phyloP scores from a whole-genome alignment of 345 rosid genomes.

The Eucalyptus curtisii region DNA sequence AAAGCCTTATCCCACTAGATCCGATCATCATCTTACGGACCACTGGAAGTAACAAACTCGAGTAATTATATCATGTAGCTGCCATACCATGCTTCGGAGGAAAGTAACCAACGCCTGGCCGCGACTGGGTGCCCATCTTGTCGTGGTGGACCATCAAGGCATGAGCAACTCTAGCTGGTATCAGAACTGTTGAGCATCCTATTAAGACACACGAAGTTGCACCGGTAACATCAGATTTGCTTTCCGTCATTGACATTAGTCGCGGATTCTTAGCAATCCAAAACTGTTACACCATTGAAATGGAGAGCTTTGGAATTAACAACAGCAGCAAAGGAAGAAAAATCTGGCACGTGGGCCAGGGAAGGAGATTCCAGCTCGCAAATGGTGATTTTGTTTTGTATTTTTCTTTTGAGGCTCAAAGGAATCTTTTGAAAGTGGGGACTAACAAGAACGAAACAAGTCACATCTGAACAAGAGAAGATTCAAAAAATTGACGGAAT shows the following conservation, averaged over 20 bases:
- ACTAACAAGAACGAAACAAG: background rate
- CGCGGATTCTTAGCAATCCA: background rate
- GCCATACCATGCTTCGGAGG: background rate
- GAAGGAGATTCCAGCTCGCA: background rate
- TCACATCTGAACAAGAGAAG: background rate
- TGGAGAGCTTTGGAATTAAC: background rate
- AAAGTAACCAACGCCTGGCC: constrained; percentile 1
- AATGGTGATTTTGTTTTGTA: background rate
- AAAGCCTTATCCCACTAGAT: background rate
- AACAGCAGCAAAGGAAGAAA: background rate
- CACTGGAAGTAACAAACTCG: background rate
- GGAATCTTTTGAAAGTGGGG: background rate
- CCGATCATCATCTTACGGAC: background rate
- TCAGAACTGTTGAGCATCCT: constrained; percentile 71
- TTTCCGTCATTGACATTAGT: background rate
- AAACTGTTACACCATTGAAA: background rate
- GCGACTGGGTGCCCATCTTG: constrained; percentile 46
- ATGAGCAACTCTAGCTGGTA: constrained; percentile 81
- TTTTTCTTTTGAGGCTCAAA: background rate
- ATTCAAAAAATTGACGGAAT: background rate
- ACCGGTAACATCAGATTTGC: background rate
- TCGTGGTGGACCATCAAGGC: constrained; percentile 68
- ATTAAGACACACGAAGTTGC: background rate
- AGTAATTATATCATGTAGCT: background rate
- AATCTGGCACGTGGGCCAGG: background rate